phyloP scores from a whole-genome alignment of 2,329 filamentous ascomycete species.

The Fusarium floridanum region DNA sequence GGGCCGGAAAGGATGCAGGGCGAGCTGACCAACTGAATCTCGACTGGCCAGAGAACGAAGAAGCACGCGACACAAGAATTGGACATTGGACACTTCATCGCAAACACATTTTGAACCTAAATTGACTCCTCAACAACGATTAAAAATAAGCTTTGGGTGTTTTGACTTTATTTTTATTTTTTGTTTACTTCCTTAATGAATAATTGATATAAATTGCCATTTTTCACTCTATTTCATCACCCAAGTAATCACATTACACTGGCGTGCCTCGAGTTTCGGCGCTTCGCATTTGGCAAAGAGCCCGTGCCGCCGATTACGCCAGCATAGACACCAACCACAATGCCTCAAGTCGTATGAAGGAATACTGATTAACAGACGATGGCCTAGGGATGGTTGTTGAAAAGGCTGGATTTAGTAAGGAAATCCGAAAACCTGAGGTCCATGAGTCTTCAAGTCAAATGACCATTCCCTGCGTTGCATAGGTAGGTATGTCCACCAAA shows the following conservation, averaged over 20 bases:
- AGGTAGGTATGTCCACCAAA: neutral
- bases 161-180: neutral
- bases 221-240: constrained; percentile 9
- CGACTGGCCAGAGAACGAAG: constrained; percentile 30
- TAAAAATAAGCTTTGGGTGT: neutral
- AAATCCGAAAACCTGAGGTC: neutral
- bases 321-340: neutral
- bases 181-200: neutral
- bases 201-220: constrained; percentile 17
- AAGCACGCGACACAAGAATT: constrained; percentile 36
- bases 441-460: neutral
- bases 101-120: neutral
- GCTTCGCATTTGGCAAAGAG: constrained; percentile 29
- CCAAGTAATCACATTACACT: neutral
- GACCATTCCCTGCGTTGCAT: neutral
- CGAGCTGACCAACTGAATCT: constrained; percentile 36
- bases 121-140: neutral
- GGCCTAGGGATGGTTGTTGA: neutral
- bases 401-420: neutral
- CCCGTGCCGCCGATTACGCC: constrained; percentile 26
- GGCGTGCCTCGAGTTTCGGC: constrained; percentile 3
- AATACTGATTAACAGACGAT: neutral
- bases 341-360: neutral
- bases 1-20: constrained; percentile 40
- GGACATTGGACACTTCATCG: constrained; percentile 11